Evolutionary conservation across 768 basidiomycete genomes (phyloP).

Genomic region (Rhizopogon vinicolor): DNA sequence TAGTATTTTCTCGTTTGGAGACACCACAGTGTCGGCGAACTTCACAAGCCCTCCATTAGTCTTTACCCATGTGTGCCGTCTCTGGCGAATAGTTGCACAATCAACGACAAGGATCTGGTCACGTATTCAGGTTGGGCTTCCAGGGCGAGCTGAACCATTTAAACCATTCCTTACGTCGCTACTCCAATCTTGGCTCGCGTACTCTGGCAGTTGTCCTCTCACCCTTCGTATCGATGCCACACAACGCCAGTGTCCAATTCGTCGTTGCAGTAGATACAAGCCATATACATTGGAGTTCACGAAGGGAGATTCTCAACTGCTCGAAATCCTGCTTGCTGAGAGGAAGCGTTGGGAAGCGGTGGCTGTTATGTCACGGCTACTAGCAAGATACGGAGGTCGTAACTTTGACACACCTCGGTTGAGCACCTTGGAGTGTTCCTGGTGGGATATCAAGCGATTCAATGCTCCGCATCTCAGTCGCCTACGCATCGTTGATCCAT

Average conservation of each 20-base stretch:
- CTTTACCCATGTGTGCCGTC: neutral
- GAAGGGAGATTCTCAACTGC: neutral
- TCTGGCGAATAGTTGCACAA: neutral
- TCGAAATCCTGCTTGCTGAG: neutral
- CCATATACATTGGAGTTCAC: neutral
- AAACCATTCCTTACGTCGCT: neutral
- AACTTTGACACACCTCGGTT: neutral
- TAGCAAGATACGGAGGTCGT: neutral
- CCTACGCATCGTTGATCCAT: neutral
- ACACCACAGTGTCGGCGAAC: neutral
- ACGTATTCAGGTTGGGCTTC: neutral
- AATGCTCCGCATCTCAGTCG: neutral
- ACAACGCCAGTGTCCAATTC: neutral
- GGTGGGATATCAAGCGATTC: neutral
- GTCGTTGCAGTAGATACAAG: neutral
- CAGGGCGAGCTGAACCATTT: neutral
- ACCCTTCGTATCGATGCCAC: neutral
- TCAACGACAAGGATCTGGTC: neutral
- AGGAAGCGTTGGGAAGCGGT: neutral
- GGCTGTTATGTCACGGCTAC: neutral
- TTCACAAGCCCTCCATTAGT: neutral
- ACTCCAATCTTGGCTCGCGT: neutral
- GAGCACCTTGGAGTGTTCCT: neutral
- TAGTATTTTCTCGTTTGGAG: neutral
- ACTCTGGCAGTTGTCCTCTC: neutral